Evolutionary conservation across 345 rosid genomes (phyloP), one percentile per base, ranked within the genome.

Genomic region (Cochlearia excelsa): DNA sequence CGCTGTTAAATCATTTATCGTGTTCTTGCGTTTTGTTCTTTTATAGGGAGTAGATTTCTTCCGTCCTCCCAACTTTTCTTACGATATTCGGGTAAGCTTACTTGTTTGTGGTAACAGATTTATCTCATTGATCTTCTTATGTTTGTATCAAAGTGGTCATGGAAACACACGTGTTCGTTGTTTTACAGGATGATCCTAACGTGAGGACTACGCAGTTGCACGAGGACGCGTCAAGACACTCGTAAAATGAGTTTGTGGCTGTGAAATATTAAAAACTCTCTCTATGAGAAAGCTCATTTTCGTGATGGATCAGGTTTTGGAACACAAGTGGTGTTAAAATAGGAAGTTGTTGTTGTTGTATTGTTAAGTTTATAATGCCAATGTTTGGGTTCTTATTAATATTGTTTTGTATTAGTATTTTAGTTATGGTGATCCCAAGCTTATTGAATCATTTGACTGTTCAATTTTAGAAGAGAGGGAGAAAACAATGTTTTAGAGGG

Each of bases 191-290:
- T 50, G 90, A 88, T 63, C 76, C 88, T 31, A 88, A 78, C 51
- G 88, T 85, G 66, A 79, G 96, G 80, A 64, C 85, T 1, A 66
- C 90, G 1, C 76, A 72, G 75, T 65, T 85, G 68, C 96, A 84
- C 50, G 90, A 88, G 37, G 86, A 86, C 64, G 77, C 85, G 23
- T 75, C 94, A 30, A 82, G 96, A 71, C 93, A 88, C 64, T 68
- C 76, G 1, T 88, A 66, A 84, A 37, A 16, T 16, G 23, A 16
- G 23, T 16, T 16, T 16, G 23, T 16, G 23, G 23, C 23, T 16
- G 23, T 16, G 23, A 16, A 16, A 16, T 16, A 16, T 16, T 16
- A 16, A 16, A 0, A 16, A 16, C 23, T 16, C 23, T 16, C 23
- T 16, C 23, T 16, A 16, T 16, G 23, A 16, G 23, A 16, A 16